Conservation (phyloP, 2,329 filamentous ascomycete genomes). For the Colletotrichum sp. region DNA sequence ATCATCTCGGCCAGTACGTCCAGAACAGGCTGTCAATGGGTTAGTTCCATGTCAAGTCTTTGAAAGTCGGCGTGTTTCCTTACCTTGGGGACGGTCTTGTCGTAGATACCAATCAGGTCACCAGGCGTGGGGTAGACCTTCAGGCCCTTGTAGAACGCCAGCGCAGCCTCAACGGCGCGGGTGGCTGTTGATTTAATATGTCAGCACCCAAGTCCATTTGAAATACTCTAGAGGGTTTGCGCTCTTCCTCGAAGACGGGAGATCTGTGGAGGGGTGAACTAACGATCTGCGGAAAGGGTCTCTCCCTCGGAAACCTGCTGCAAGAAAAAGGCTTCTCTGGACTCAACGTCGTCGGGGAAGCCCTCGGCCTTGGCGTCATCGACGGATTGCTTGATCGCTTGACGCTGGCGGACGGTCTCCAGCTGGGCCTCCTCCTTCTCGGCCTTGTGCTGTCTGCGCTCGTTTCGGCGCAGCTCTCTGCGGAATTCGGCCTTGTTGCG, state of each 20-base stretch:
- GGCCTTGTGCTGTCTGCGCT: slow-evolving; percentile 72
- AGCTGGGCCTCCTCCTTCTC: slow-evolving; percentile 76
- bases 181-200: background rate
- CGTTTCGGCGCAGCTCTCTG: slow-evolving; percentile 73
- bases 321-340: slow-evolving; percentile 97
- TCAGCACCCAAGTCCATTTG: background rate
- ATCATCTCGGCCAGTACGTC: slow-evolving; percentile 99
- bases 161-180: slow-evolving; percentile 75
- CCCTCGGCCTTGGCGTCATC: slow-evolving; percentile 87
- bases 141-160: slow-evolving; percentile 97
- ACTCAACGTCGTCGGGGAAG: slow-evolving; percentile 88
- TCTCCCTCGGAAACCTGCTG: slow-evolving; percentile 92
- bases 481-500: slow-evolving; percentile 70
- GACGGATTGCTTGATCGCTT: slow-evolving; percentile 76
- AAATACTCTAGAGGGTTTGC: background rate
- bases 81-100: slow-evolving; percentile 97
- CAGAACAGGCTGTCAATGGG: slow-evolving; percentile 75
- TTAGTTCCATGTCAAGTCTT: slow-evolving; percentile 21
- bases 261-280: slow-evolving; percentile 33
- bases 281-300: slow-evolving; percentile 81
- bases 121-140: slow-evolving; percentile 97
- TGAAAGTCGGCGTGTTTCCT: background rate
- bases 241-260: background rate
- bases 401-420: slow-evolving; percentile 69
- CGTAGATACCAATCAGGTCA: slow-evolving; percentile 95